phyloP scores from a whole-genome alignment of 2,329 filamentous ascomycete genomes.

The Diaporthe humulicola region DNA sequence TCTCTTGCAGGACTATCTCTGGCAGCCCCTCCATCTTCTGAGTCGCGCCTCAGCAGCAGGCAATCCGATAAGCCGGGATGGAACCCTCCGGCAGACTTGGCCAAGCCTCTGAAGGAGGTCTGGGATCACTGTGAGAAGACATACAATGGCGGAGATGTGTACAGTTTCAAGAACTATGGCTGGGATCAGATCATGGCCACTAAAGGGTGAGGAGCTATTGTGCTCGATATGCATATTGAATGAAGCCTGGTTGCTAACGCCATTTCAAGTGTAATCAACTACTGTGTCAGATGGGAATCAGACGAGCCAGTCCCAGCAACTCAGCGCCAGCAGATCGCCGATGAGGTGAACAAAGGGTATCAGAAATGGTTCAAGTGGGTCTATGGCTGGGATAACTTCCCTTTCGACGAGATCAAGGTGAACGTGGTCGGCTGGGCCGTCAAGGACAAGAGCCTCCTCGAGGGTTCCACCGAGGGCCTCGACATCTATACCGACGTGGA shows the following conservation, averaged over 20 bases:
- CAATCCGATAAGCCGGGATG: slow-evolving; percentile 1
- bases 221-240: neutral
- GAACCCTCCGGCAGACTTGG: slow-evolving; percentile 14
- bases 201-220: neutral
- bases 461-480: slow-evolving; percentile 43
- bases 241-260: neutral
- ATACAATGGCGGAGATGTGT: neutral
- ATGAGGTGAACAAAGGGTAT: slow-evolving; percentile 39
- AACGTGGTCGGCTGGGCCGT: slow-evolving; percentile 15
- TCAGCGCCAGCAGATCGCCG: slow-evolving; percentile 53
- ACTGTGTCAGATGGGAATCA: slow-evolving; percentile 61
- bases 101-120: slow-evolving; percentile 11
- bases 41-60: neutral
- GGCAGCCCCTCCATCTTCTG: neutral
- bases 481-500: slow-evolving; percentile 59
- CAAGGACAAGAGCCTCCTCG: slow-evolving; percentile 9
- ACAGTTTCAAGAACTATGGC: slow-evolving; percentile 10
- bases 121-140: slow-evolving; percentile 23
- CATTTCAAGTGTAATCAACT: slow-evolving; percentile 45
- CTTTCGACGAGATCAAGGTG: neutral
- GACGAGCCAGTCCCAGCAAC: slow-evolving; percentile 51
- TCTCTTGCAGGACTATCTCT: neutral
- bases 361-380: slow-evolving; percentile 23
- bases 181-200: slow-evolving; percentile 22
- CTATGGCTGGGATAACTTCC: slow-evolving; percentile 20